Percentiles rank a stretch among this genome's conserved stretches.
Conservation (phyloP, 2,329 filamentous ascomycete genomes). For the Curvularia hawaiiensis region DNA sequence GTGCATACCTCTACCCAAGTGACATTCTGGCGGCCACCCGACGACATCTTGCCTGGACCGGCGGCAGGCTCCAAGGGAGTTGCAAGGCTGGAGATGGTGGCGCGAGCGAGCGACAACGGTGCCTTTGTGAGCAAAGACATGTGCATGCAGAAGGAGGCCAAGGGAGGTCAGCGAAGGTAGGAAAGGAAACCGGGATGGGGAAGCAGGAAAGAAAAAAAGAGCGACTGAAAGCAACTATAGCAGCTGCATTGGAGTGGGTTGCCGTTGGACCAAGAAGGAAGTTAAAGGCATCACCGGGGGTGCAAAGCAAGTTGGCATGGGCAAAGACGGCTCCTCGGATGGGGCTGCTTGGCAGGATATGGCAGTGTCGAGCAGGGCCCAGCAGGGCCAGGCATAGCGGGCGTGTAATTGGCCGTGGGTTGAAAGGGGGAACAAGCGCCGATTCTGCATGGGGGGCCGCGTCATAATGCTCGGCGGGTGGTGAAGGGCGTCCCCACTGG, state of each 20-base stretch:
- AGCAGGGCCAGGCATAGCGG: neutral
- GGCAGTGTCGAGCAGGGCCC: slow-evolving; percentile 23
- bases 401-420: slow-evolving; percentile 27
- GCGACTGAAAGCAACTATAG: slow-evolving; percentile 30
- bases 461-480: slow-evolving; percentile 33
- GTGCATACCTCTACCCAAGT: slow-evolving; percentile 49
- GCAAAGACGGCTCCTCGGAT: slow-evolving; percentile 44
- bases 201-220: slow-evolving; percentile 21
- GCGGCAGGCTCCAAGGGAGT: slow-evolving; percentile 17
- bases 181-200: slow-evolving; percentile 14
- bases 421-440: slow-evolving; percentile 30
- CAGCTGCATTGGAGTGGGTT: slow-evolving; percentile 27
- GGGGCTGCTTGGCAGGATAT: slow-evolving; percentile 35
- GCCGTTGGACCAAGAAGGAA: slow-evolving; percentile 27
- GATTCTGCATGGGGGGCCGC: slow-evolving; percentile 32
- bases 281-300: slow-evolving; percentile 32
- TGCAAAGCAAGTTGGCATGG: slow-evolving; percentile 36
- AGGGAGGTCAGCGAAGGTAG: neutral
- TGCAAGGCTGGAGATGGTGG: slow-evolving; percentile 27
- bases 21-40: slow-evolving; percentile 45
- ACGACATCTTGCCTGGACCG: slow-evolving; percentile 28
- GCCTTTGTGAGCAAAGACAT: slow-evolving; percentile 36
- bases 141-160: slow-evolving; percentile 25
- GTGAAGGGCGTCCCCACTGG: slow-evolving; percentile 26
- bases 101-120: slow-evolving; percentile 33